These are phyloP conservation scores for Pseudonitzschia multiseries DNA, from an alignment of 108 stramenopile species.

Conservation along the genomic window DNA sequence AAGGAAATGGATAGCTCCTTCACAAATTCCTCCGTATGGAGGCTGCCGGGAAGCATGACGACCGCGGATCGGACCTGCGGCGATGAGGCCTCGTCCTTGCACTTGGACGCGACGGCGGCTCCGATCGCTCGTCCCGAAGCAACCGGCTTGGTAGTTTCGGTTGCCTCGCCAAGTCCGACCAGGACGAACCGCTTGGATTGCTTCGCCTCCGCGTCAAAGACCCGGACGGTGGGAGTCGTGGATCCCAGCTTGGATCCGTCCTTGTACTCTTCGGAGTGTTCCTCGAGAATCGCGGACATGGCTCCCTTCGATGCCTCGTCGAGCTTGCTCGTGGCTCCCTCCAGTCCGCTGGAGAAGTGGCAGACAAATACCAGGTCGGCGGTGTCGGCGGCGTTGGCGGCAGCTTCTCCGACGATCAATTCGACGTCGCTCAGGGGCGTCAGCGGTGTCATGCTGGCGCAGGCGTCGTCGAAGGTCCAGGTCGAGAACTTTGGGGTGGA, in stretches of 20 bases:
- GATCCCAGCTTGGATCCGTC: constrained; percentile 57
- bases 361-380: constrained; percentile 75
- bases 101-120: too few species aligned
- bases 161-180: constrained; percentile 56
- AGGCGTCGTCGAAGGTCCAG: constrained; percentile 77
- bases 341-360: constrained; percentile 52
- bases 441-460: constrained; percentile 64
- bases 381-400: constrained; percentile 11
- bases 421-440: constrained; percentile 38
- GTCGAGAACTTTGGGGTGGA: constrained; percentile 44
- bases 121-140: too few species aligned
- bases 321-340: constrained; percentile 45
- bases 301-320: constrained; percentile 50
- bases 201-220: constrained; percentile 15
- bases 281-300: constrained; percentile 48
- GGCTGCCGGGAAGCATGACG: constrained; percentile 34
- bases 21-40: constrained; percentile 8
- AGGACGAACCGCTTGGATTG: constrained; percentile 41
- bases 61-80: constrained; percentile 36
- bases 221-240: constrained; percentile 52
- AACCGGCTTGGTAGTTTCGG: constrained; percentile 15
- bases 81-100: not conserved
- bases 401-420: constrained; percentile 15
- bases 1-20: constrained; percentile 50
- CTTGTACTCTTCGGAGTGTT: constrained; percentile 63